Conservation (phyloP, 345 rosid genomes). For the Hibiscus tridactylites region DNA sequence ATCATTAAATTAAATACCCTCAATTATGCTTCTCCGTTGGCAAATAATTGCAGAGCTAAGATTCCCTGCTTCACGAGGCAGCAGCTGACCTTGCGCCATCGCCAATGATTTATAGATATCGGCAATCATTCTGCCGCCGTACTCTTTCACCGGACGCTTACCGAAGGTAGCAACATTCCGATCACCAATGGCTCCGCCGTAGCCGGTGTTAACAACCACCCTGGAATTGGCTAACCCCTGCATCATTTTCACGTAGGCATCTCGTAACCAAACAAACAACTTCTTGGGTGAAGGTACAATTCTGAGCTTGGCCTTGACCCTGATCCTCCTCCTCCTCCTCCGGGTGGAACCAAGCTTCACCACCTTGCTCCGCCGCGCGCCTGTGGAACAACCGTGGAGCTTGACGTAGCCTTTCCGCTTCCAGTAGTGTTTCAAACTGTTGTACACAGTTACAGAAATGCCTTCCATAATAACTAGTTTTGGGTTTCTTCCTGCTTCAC, state of each 20-base stretch:
- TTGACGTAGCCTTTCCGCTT: conserved; percentile 20
- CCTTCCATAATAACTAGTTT: conserved; percentile 34
- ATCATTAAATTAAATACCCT: not conserved
- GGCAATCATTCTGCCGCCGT: conserved; percentile 44
- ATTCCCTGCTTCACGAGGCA: conserved; percentile 29
- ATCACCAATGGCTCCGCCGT: conserved; percentile 17
- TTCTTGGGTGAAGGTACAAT: conserved; percentile 23
- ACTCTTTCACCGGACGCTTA: conserved; percentile 29
- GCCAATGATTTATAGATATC: conserved; percentile 63
- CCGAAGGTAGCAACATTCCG: conserved; percentile 15
- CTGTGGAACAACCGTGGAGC: conserved; percentile 13
- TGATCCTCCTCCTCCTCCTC: conserved; percentile 29
- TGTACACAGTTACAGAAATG: conserved; percentile 25
- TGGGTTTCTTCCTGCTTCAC: not conserved
- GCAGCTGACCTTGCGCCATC: conserved; percentile 36
- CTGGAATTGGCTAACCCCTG: conserved; percentile 34
- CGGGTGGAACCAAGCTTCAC: conserved; percentile 16
- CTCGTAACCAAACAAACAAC: conserved; percentile 40
- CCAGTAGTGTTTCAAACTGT: conserved; percentile 28
- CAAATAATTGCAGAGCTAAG: conserved; percentile 18
- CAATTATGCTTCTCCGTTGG: not conserved
- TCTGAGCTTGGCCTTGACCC: conserved; percentile 33
- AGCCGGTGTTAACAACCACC: conserved; percentile 15
- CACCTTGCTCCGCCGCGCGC: conserved; percentile 6
- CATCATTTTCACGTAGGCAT: conserved; percentile 60